Conservation (phyloP, 257 asterid genomes). For the Anisodus tanguticus region DNA sequence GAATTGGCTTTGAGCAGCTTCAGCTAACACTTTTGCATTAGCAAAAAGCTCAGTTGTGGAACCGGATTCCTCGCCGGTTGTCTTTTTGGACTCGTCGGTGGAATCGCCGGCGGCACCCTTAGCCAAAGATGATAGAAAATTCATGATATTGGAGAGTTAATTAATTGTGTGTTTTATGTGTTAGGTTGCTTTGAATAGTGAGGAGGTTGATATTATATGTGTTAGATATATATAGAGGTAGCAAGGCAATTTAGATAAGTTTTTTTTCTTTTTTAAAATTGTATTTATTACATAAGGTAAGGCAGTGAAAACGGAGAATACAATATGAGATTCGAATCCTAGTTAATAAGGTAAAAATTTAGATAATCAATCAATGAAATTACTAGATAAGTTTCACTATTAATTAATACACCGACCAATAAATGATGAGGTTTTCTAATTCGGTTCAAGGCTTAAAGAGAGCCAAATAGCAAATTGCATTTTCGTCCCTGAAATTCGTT, state of each 20-base stretch:
- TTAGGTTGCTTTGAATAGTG: slow-evolving; percentile 13
- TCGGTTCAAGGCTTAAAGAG: not conserved
- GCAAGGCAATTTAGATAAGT: not conserved
- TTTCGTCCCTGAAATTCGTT: not conserved
- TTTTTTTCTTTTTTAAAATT: no score
- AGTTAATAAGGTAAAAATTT: no score
- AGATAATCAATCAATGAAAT: no score
- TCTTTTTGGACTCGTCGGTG: slow-evolving; percentile 33
- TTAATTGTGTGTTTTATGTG: not conserved
- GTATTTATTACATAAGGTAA: no score
- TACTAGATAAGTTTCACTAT: not conserved
- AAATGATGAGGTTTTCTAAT: not conserved
- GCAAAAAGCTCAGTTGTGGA: slow-evolving; percentile 40
- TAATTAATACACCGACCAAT: not conserved
- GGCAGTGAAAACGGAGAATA: no score
- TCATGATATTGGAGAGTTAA: not conserved
- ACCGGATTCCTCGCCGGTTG: slow-evolving; percentile 34
- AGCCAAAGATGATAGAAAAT: not conserved
- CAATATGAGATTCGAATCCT: no score
- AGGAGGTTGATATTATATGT: not conserved
- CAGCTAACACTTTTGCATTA: slow-evolving; percentile 58
- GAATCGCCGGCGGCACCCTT: not conserved
- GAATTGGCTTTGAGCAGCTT: slow-evolving; percentile 56
- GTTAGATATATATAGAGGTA: not conserved
- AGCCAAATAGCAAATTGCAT: not conserved